phyloP scores from a whole-genome alignment of 441 rosid species.

The Adansonia madagascariensis region DNA sequence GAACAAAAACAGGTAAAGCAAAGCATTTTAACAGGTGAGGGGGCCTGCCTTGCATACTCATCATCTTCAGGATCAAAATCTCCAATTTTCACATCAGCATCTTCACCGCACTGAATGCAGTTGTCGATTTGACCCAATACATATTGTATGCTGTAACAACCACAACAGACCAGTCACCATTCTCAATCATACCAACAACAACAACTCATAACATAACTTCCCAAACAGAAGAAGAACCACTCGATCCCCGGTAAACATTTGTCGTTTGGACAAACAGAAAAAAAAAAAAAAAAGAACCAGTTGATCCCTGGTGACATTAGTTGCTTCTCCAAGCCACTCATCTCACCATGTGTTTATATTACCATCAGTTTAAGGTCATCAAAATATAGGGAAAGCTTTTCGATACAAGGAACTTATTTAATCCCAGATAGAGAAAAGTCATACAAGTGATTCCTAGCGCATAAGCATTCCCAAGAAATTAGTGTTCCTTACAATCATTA shows the following conservation, averaged over 20 bases:
- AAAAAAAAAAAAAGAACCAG: background rate
- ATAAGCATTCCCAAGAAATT: conserved; percentile 1
- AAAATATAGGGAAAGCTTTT: background rate
- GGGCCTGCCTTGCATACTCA: conserved; percentile 22
- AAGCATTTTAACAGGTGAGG: too few species aligned
- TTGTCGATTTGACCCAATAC: conserved; percentile 74
- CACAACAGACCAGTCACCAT: background rate
- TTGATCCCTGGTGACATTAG: background rate
- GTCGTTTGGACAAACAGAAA: too few species aligned
- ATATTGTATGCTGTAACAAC: conserved; percentile 59
- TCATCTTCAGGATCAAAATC: conserved; percentile 70
- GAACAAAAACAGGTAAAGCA: background rate
- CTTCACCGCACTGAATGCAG: conserved; percentile 92
- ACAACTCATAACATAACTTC: background rate
- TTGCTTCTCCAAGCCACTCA: too few species aligned
- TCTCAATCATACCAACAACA: background rate
- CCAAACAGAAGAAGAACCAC: background rate
- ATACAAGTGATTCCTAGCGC: background rate
- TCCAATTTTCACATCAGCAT: conserved; percentile 82
- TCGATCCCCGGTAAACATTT: too few species aligned
- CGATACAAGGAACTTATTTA: background rate
- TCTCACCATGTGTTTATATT: background rate
- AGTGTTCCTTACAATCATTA: background rate
- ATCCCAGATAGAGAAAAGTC: background rate
- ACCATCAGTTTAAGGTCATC: background rate